A percentile compares a stretch with the other conserved stretches of the same genome.
Conservation (phyloP, 768 basidiomycete species). For the Mycena haematopus region DNA sequence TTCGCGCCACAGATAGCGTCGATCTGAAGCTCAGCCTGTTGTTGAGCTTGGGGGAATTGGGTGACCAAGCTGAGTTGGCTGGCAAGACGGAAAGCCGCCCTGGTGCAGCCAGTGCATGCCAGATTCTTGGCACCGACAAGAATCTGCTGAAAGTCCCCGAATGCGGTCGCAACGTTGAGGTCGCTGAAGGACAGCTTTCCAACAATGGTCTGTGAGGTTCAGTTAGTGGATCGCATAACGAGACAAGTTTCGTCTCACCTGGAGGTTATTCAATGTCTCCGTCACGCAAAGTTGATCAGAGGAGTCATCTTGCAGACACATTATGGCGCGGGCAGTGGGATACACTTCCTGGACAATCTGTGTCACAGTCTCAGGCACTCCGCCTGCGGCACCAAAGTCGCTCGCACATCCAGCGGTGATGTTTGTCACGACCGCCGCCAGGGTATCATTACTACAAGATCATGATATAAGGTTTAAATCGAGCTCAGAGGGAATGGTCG, state of each 20-base stretch:
- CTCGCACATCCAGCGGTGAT: slow-evolving; percentile 57
- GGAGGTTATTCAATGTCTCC: slow-evolving; percentile 53
- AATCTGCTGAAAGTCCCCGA: slow-evolving; percentile 35
- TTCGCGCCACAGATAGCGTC: slow-evolving; percentile 48
- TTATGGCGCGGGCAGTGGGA: slow-evolving; percentile 52
- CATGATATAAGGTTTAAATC: slow-evolving; percentile 8
- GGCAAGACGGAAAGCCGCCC: slow-evolving; percentile 49
- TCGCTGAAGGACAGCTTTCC: slow-evolving; percentile 39
- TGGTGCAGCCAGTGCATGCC: slow-evolving; percentile 53
- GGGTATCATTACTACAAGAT: slow-evolving; percentile 64
- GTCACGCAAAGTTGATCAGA: slow-evolving; percentile 58
- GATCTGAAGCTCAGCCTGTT: slow-evolving; percentile 33
- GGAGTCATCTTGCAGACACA: slow-evolving; percentile 57
- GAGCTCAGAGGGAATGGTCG: background rate
- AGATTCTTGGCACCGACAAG: slow-evolving; percentile 40
- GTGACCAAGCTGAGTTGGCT: slow-evolving; percentile 18
- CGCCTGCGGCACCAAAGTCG: slow-evolving; percentile 37
- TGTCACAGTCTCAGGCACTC: slow-evolving; percentile 33
- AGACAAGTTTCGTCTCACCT: slow-evolving; percentile 30
- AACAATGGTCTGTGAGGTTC: slow-evolving; percentile 29
- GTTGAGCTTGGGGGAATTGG: slow-evolving; percentile 37
- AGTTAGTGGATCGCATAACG: no score
- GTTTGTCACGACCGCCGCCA: slow-evolving; percentile 60
- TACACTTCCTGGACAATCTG: slow-evolving; percentile 50
- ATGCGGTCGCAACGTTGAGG: slow-evolving; percentile 30